A percentile compares a stretch with the other conserved stretches of the same genome.
These are phyloP conservation scores for Seiridium unicorne DNA, from an alignment of 2,329 filamentous ascomycete genomes.

Conservation along the genomic window DNA sequence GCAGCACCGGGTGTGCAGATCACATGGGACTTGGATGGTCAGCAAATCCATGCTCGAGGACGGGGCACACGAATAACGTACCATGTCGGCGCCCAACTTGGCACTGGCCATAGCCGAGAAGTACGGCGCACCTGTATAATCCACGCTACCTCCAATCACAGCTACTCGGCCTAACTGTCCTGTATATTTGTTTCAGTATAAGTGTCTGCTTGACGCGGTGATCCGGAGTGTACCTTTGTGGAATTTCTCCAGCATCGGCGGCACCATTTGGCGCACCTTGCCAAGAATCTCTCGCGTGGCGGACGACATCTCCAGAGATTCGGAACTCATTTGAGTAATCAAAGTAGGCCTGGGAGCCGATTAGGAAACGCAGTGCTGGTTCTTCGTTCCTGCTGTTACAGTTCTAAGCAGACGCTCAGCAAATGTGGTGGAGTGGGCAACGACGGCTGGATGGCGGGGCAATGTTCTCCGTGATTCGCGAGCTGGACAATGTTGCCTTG, in stretches of 20 bases:
- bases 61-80: conserved; percentile 31
- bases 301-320: conserved; percentile 55
- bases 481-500: too few relatives aligned
- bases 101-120: conserved; percentile 98
- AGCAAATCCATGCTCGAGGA: neutral
- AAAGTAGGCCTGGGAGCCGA: neutral
- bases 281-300: conserved; percentile 72
- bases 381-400: neutral
- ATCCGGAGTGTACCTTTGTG: conserved; percentile 71
- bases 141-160: conserved; percentile 91
- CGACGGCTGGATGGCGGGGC: too few relatives aligned
- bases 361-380: neutral
- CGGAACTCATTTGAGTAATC: conserved; percentile 20
- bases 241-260: conserved; percentile 91
- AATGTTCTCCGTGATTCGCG: too few relatives aligned
- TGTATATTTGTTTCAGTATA: conserved; percentile 33
- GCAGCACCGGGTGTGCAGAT: conserved; percentile 91
- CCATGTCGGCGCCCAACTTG: conserved; percentile 86
- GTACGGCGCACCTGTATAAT: conserved; percentile 96
- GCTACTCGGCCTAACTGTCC: conserved; percentile 89
- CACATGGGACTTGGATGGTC: conserved; percentile 69
- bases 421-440: too few relatives aligned
- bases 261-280: conserved; percentile 86
- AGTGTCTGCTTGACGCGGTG: conserved; percentile 11
- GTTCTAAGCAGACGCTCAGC: too few relatives aligned